Evolutionary conservation across 2,329 filamentous ascomycete species (phyloP), one percentile per base, ranked within the genome.

Genomic region (Nemania sp.): DNA sequence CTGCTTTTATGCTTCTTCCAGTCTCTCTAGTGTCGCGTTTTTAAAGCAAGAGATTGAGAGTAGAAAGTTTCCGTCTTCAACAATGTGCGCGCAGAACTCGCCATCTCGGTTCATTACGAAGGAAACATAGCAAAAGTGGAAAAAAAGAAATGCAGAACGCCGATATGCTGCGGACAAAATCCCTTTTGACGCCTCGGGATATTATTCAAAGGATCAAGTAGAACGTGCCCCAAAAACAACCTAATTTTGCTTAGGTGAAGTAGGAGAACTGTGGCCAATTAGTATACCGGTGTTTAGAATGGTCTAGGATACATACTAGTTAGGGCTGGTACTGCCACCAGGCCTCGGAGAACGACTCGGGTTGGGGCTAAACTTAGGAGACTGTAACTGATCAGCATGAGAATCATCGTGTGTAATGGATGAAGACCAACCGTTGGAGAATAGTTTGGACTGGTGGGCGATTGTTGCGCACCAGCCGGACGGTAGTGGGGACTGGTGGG

Each of bases 371-470:
- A 57, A 57, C 2, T 37, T 30, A 5, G 24, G 20, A n/a, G 54
- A 61, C 57, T 61, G 15, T 1, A 48, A 20, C 44, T n/a, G 74
- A 68, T 19, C 48, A 37, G 26, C 26, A 11, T 5, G 12, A 14
- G 40, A 23, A 22, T 4, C 26, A 41, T 24, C 44, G 15, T 2
- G 23, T 14, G 8, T 8, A 5, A 28, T 14, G 23, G n/a, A n/a
- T 26, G 20, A 19, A 17, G 12, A 68, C 71, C 58, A 64, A 81
- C 68, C 54, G 83, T 83, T 36, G 90, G 85, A 40, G 89, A 92
- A 72, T 89, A 89, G 67, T 81, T 81, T 62, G 89, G 81, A 70
- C 88, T 89, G n/a, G 83, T 85, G 20, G 86, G 85, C 36, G 83
- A 86, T 63, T 77, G 73, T 61, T 80, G 76, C 52, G 79, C 72